Evolutionary conservation across 495 filamentous ascomycete genomes (phyloP), one percentile per base, ranked within the genome.

Genomic region (Penicillium steckii): DNA sequence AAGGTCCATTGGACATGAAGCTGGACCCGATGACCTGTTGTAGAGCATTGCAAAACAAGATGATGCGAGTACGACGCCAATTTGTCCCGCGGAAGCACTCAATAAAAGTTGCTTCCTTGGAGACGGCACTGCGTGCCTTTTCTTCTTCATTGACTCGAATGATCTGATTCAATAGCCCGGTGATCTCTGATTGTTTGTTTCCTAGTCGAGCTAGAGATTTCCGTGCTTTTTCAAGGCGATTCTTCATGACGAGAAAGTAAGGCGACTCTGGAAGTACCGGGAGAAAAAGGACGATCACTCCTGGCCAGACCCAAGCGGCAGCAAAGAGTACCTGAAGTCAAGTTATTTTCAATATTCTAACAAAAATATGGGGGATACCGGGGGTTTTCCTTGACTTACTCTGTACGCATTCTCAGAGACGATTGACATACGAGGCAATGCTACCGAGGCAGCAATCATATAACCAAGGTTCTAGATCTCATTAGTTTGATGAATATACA

Each of bases 1-100:
- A 66, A 6, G 63, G 55, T 2, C 52, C 57, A 21, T 68, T 60
- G 3, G 50, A 43, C 8, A 61, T 53, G 48, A 65, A 54, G 40
- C 51, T 57, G 8, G 55, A 43, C 5, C 63, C 66, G 24, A 65
- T 48, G 7, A 60, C 41, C 38, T 63, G 61, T 24, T 56, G 51
- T 44, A 69, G 41, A 12, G 41, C 53, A 27, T 49, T 54, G 43
- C 53, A 57, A 22, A 56, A 55, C 18, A 66, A 43, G 3, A 62
- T 56, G 29, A 69, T 65, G n/a, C 66, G 48, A 5, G 66, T 69
- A 29, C 66, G 66, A 9, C 66, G 66, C 50, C 56, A 59, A 50
- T 69, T 62, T 4, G 51, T 52, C 22, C 61, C 53, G 5, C 51
- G 50, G 52, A 69, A 69, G 40, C 58, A 63, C 8, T 69, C 66